Percentiles rank a stretch among this genome's conserved stretches.
phyloP scores from a whole-genome alignment of 2,329 filamentous ascomycete species.

The Penicillium capsulatum region DNA sequence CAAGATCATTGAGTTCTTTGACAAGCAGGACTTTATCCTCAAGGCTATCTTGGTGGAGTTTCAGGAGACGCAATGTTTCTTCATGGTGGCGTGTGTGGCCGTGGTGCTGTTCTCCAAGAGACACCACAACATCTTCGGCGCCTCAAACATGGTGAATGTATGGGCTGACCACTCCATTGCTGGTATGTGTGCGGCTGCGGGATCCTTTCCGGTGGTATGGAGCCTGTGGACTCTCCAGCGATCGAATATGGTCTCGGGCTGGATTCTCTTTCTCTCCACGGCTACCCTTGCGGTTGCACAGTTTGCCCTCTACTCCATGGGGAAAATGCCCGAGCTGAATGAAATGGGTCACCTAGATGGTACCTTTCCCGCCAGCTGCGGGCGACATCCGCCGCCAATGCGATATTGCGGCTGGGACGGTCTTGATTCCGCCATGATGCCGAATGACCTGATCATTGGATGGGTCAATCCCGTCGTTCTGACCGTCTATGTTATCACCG shows the following conservation, averaged over 20 bases:
- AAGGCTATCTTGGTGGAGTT: conserved; percentile 10
- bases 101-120: background rate
- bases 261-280: conserved; percentile 1
- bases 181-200: background rate
- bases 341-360: background rate
- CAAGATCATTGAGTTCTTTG: background rate
- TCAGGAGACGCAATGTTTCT: conserved; percentile 9
- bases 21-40: conserved; percentile 1
- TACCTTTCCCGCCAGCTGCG: background rate
- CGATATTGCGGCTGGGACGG: background rate
- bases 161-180: background rate
- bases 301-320: background rate
- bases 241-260: background rate
- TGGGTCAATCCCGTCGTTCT: background rate
- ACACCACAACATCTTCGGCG: background rate
- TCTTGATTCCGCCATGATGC: background rate
- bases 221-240: conserved; percentile 1
- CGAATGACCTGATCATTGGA: background rate
- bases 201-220: background rate
- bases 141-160: background rate
- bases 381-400: conserved; percentile 1
- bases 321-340: background rate
- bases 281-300: background rate
- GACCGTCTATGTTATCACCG: background rate
- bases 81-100: conserved; percentile 7